Percentiles rank a stretch among this genome's conserved stretches.
phyloP scores from a whole-genome alignment of 2,329 filamentous ascomycete species.

The Fusarium haematococcum region DNA sequence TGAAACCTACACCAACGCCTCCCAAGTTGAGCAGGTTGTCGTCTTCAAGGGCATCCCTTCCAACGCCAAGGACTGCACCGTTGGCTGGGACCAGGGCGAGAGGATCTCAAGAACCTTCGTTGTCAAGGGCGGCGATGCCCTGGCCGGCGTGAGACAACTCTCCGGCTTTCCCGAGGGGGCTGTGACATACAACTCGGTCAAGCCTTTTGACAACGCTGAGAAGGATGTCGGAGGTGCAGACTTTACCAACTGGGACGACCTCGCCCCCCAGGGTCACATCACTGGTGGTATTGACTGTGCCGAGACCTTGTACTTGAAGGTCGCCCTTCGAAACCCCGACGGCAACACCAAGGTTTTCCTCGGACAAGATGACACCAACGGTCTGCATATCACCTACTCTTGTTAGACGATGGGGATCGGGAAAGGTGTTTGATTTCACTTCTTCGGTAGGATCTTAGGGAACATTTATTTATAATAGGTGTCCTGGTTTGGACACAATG shows the following conservation, averaged over 20 bases:
- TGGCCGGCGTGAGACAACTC: conserved; percentile 39
- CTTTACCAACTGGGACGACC: conserved; percentile 47
- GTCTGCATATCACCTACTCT: conserved; percentile 40
- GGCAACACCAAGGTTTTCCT: conserved; percentile 45
- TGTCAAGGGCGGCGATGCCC: conserved; percentile 46
- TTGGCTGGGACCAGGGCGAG: conserved; percentile 51
- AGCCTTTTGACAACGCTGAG: conserved; percentile 34
- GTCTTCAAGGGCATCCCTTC: conserved; percentile 50
- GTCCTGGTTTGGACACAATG: background rate
- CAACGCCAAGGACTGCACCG: conserved; percentile 41
- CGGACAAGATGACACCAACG: conserved; percentile 47
- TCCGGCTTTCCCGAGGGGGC: conserved; percentile 37
- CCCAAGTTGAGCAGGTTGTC: conserved; percentile 46
- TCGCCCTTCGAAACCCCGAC: conserved; percentile 34
- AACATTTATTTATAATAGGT: background rate
- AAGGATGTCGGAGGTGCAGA: conserved; percentile 37
- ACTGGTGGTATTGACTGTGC: conserved; percentile 43
- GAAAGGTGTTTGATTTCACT: background rate
- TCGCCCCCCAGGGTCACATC: conserved; percentile 25
- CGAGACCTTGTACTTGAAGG: conserved; percentile 43
- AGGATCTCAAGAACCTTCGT: conserved; percentile 52
- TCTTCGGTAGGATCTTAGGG: background rate
- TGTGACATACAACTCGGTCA: conserved; percentile 41
- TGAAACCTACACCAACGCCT: conserved; percentile 37
- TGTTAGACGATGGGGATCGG: background rate